Evolutionary conservation across 1,139 yeast genomes (phyloP), one percentile per base, ranked within the genome.

Genomic region (Candida albicans): DNA sequence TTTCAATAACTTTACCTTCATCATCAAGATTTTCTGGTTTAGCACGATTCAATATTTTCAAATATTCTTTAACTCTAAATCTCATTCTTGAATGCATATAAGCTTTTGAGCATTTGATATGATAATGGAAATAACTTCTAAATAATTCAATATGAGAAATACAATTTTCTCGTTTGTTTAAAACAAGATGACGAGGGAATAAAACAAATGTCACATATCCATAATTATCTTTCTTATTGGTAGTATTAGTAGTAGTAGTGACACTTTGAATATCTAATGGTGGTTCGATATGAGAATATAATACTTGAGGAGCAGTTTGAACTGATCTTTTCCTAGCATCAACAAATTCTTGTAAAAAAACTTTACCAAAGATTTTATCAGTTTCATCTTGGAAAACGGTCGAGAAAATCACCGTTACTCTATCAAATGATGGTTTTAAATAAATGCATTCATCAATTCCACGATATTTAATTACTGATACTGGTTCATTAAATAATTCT

Each of bases 21-120:
- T 81, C 87, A 54, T 87, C 95, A 22, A 82, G 83, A 51, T 82
- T 87, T 59, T 93, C 99, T 24, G 97, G 95, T 68, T 91, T 90
- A 35, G 99, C 99, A 61, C 99, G 81, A 73, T 95, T 93, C 70
- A 93, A 81, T 37, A 95, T 93, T 76, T 93, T 93, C 62, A 91
- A 80, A 72, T 91, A 93, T 59, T 95, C 95, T 55, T 86, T 83
- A 34, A 93, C 98, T 57, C 99, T 81, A 68, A 76, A 88, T 68
- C 99, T 82, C 99, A 93, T 93, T 75, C 99, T 83, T 46, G 96
- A 89, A 68, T 93, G 99, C 87, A 93, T 84, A 71, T 88, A 95
- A 33, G 99, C 98, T 75, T 93, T 93, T 50, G 96, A 90, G 65
- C 97, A 91, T 70, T 93, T 93, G 72, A 93, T 93, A 64, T 93